Percentiles rank a stretch among this genome's conserved stretches.
phyloP scores from a whole-genome alignment of 331 rosid species.

The Rosa hybrid region DNA sequence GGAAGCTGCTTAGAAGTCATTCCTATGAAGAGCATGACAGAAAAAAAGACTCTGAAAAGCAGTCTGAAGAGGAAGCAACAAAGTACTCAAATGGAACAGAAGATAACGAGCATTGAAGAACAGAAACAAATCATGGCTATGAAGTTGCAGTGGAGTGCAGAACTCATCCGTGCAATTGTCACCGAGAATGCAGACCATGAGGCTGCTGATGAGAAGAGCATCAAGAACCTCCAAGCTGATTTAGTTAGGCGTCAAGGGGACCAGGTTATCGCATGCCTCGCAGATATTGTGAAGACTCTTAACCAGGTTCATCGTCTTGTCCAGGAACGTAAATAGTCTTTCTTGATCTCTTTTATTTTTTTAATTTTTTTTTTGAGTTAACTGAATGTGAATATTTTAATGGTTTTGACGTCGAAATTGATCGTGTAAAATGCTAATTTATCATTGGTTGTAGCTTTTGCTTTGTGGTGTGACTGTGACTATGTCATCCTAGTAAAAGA shows the following conservation, averaged over 20 bases:
- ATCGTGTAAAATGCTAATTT: not conserved
- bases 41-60: constrained; percentile 36
- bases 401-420: not conserved
- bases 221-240: constrained; percentile 40
- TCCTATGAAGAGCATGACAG: constrained; percentile 29
- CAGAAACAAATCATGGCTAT: constrained; percentile 44
- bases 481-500: not conserved
- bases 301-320: constrained; percentile 46
- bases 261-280: constrained; percentile 64
- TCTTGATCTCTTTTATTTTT: no score
- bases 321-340: constrained; percentile 43
- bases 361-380: not conserved
- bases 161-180: constrained; percentile 51
- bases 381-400: constrained; percentile 8
- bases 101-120: constrained; percentile 31
- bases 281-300: constrained; percentile 57
- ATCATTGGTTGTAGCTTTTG: not conserved
- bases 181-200: constrained; percentile 46
- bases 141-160: constrained; percentile 65
- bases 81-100: constrained; percentile 12
- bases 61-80: constrained; percentile 25
- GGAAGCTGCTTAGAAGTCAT: constrained; percentile 23
- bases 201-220: constrained; percentile 32
- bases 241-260: constrained; percentile 66
- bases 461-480: not conserved